Evolutionary conservation across 2,329 filamentous ascomycete genomes (phyloP), one percentile per base, ranked within the genome.

Genomic region (Daldinia eschscholtzii): DNA sequence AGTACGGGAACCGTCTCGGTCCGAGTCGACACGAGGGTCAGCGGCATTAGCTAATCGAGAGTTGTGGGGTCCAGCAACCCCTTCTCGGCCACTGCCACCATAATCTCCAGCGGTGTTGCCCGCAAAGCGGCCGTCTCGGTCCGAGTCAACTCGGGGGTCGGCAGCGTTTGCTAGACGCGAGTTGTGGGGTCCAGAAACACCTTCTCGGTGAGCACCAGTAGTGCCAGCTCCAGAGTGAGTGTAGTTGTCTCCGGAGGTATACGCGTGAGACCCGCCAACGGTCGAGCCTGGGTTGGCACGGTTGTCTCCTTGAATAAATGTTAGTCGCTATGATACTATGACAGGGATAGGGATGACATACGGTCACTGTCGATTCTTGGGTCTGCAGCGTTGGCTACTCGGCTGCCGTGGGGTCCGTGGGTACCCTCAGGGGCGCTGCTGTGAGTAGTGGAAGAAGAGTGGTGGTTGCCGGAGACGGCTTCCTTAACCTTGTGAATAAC

Each of bases 401-500:
- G 71, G 66, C 69, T 70, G 61, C 61, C 64, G 70, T 78, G 77
- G 33, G 76, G 66, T 48, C 77, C 79, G 56, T 80, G 74, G n/a
- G 78, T 75, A 28, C 74, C 77, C 64, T 77, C 74, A 12, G 77
- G 73, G 41, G 70, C 71, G 23, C 73, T 72, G 10, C 70, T 67
- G 41, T 61, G 57, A 18, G 61, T 68, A 23, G 64, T 78, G n/a
- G 61, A 61, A 71, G 65, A 74, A 42, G 72, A 75, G 62, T 62
- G 55, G 74, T 84, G 56, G 74, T 84, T 81, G 68, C 81, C 79
- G 74, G 81, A 76, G 65, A 88, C 77, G 70, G 81, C 85, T 3
- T 88, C 85, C 84, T 88, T 88, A 78, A 88, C 83, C 80, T 88
- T 88, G 83, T 88, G 85, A 76, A 88, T 79, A 75, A 89, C 80